Base-by-base conservation (phyloP, 306 rosid genomes). In the Crotalaria pallida region DNA sequence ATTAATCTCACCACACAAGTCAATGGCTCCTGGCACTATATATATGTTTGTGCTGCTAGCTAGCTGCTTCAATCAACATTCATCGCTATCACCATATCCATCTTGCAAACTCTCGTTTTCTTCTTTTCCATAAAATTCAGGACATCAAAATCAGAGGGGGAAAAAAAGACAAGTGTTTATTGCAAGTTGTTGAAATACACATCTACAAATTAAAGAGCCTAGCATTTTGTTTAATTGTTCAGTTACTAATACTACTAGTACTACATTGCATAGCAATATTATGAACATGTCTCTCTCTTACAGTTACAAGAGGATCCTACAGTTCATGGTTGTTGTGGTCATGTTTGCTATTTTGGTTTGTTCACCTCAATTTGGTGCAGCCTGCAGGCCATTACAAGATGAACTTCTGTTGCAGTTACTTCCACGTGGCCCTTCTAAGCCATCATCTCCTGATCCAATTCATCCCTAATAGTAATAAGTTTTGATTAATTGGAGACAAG, bases 321-420 rank as follows among this genome's bases (percentile, higher is more conserved):
- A n/a, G 22, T 77, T 87, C 17, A 47, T 18, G 0, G 45, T 40
- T 50, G 4, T 82, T 31, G 36, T 87, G 21, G 23, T 79, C 12
- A 29, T 55, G 6, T 33, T 75, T 10, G 6, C 21, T 11, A 29
- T 77, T 19, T 23, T 87, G 52, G 49, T 82, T 38, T 48, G 59
- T 16, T 80, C 57, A 33, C 22, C 77, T 41, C 73, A 78, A 27
- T 16, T 65, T 6, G 91, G 73, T 55, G 88, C 65, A 67, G 56
- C 53, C 41, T 23, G 17, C 12, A 87, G 88, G 65, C 78, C 69
- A 26, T 59, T 87, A 49, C 53, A 47, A 31, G 82, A 49, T 13
- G 67, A 72, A 17, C 71, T 75, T 24, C 44, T 70, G 5, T 33
- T 77, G 38, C 79, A 78, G 61, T 19, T 43, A 27, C 76, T 83